These are phyloP conservation scores for Populus nigra DNA, from an alignment of 345 rosid species.

Conservation along the genomic window DNA sequence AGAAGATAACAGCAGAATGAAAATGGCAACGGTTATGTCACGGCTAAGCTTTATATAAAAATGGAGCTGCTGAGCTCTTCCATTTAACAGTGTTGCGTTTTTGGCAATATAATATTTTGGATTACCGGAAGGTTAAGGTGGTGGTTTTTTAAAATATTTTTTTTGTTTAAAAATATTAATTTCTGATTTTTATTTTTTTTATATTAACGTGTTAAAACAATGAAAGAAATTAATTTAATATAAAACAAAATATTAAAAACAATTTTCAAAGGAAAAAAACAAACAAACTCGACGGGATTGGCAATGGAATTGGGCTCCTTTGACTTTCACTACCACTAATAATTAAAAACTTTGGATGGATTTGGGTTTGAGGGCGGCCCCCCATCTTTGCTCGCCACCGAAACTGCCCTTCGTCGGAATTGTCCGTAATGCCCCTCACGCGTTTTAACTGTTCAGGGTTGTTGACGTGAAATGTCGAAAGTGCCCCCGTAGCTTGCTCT, in stretches of 20 bases:
- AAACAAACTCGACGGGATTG: too few relatives aligned
- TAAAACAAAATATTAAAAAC: too few relatives aligned
- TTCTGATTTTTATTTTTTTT: too few relatives aligned
- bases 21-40: background rate
- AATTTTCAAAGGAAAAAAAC: too few relatives aligned
- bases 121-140: too few relatives aligned
- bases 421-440: constrained; percentile 4
- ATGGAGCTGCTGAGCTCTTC: background rate
- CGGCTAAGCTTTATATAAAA: background rate
- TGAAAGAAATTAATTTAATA: too few relatives aligned
- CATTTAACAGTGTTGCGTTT: background rate
- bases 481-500: background rate
- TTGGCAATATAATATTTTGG: too few relatives aligned
- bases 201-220: too few relatives aligned
- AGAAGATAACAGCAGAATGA: too few relatives aligned
- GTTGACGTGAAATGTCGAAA: background rate
- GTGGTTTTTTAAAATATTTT: too few relatives aligned
- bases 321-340: background rate
- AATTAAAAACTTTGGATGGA: background rate
- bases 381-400: background rate
- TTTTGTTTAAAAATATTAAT: too few relatives aligned
- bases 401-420: constrained; percentile 1
- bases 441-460: background rate
- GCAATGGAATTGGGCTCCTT: too few relatives aligned
- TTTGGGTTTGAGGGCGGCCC: background rate